These are phyloP conservation scores for Nephelium lappaceum DNA, from an alignment of 345 rosid genomes.

Conservation along the genomic window DNA sequence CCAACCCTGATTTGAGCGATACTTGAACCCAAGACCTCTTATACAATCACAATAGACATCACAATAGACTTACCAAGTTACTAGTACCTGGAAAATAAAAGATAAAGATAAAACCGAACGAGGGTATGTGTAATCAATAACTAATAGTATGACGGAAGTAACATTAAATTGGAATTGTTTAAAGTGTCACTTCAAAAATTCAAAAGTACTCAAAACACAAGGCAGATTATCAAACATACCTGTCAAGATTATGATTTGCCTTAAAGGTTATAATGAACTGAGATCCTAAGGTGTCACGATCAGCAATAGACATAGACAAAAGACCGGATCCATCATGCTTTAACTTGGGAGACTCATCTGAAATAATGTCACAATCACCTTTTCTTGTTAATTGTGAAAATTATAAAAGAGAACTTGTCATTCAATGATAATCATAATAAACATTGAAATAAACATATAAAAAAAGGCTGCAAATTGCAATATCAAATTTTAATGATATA, in stretches of 20 bases:
- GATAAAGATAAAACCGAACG: not conserved
- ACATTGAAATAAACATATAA: not conserved
- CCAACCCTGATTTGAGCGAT: not conserved
- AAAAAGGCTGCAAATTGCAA: not conserved
- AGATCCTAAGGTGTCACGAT: slow-evolving; percentile 86
- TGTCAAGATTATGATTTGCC: slow-evolving; percentile 80
- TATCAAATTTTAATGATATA: not conserved
- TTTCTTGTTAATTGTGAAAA: slow-evolving; percentile 16
- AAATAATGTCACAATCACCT: slow-evolving; percentile 27
- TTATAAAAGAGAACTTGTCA: not conserved
- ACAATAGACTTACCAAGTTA: not conserved
- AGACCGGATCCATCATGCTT: slow-evolving; percentile 88
- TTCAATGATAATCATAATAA: not conserved
- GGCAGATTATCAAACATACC: slow-evolving; percentile 37
- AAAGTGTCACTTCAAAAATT: not conserved
- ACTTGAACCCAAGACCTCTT: not conserved
- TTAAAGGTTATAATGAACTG: slow-evolving; percentile 81
- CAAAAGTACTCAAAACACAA: slow-evolving; percentile 11
- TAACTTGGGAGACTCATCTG: slow-evolving; percentile 84
- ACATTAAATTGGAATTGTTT: not conserved
- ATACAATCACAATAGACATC: not conserved
- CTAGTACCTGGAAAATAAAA: not conserved
- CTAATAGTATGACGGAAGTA: not conserved
- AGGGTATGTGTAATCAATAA: not conserved
- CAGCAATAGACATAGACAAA: slow-evolving; percentile 75